These are phyloP conservation scores for Fusarium nygamai DNA, from an alignment of 2,329 filamentous ascomycete species.

Conservation along the genomic window DNA sequence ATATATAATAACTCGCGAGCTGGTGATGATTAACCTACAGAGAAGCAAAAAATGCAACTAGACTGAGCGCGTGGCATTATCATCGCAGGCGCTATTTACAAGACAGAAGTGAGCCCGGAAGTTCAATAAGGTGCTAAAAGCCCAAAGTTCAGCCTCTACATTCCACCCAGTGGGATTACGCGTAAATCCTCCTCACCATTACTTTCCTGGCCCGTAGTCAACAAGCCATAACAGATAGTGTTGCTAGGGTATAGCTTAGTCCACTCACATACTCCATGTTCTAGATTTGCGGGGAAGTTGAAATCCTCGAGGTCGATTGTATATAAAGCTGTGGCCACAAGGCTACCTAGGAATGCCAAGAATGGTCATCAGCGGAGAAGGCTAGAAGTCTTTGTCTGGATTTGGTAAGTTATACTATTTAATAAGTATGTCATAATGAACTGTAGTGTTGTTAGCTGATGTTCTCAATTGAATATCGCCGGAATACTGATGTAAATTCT, in stretches of 20 bases:
- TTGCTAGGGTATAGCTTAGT: background rate
- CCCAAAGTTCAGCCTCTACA: background rate
- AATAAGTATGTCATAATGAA: no score
- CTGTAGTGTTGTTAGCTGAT: no score
- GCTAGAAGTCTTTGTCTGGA: background rate
- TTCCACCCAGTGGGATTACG: background rate
- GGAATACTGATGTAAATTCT: no score
- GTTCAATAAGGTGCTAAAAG: background rate
- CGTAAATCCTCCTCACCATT: no score
- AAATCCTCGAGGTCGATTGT: rapidly evolving
- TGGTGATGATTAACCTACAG: background rate
- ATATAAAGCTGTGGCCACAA: rapidly evolving
- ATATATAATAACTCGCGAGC: background rate
- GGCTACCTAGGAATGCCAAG: background rate
- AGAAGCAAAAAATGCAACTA: background rate
- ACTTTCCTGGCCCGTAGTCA: background rate
- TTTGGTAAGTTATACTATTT: background rate
- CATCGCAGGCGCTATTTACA: background rate
- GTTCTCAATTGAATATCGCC: no score
- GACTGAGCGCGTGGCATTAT: background rate
- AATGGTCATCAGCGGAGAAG: rapidly evolving
- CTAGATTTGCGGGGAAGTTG: background rate
- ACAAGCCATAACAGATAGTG: background rate
- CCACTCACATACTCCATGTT: rapidly evolving
- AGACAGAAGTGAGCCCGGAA: background rate